These are phyloP conservation scores for Penicillium goetzii DNA, from an alignment of 495 filamentous ascomycete species.

Conservation along the genomic window DNA sequence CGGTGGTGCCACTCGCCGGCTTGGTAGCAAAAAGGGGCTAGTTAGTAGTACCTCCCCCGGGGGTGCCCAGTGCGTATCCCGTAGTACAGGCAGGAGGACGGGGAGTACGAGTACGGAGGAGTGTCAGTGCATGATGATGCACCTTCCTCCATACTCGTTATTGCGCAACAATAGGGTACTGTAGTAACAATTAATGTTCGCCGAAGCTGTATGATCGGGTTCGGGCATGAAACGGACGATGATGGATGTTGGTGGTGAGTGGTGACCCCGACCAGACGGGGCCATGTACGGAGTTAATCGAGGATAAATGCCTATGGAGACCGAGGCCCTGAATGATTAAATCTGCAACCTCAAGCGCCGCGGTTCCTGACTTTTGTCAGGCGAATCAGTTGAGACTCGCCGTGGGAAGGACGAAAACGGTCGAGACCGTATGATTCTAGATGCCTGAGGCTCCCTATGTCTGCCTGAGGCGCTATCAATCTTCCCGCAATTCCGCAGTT, in stretches of 20 bases:
- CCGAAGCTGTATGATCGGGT: background rate
- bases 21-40: conserved; percentile 6
- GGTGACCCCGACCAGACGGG: background rate
- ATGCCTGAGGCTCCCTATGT: background rate
- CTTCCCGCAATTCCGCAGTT: background rate
- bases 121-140: no score
- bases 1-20: background rate
- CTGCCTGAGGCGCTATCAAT: conserved; percentile 4
- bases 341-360: conserved; percentile 3
- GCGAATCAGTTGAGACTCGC: background rate
- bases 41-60: background rate
- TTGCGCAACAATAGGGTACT: background rate
- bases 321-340: background rate
- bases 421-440: conserved; percentile 12
- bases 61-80: background rate
- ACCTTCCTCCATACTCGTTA: background rate
- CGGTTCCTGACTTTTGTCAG: background rate
- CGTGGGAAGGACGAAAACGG: conserved; percentile 21
- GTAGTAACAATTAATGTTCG: background rate
- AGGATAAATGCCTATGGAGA: background rate
- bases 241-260: conserved; percentile 2
- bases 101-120: no score
- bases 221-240: conserved; percentile 6
- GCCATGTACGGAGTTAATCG: background rate
- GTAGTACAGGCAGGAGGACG: no score